Evolutionary conservation across 1,284 basidiomycete species (phyloP).

Genomic region (Malassezia equina): DNA sequence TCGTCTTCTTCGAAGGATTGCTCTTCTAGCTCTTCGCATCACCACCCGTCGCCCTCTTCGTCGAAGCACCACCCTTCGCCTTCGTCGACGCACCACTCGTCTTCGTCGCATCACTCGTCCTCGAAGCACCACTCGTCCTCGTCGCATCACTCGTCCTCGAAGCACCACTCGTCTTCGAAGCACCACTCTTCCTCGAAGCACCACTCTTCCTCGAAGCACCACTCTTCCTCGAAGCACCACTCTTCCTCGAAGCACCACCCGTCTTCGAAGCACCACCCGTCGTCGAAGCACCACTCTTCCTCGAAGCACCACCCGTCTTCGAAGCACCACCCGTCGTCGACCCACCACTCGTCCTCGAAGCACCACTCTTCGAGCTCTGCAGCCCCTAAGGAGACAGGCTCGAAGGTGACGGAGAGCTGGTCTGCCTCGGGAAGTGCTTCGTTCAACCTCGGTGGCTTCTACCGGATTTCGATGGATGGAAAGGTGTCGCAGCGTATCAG

Average conservation of each 20-base stretch:
- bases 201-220: background rate
- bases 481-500: background rate
- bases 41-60: background rate
- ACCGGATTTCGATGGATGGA: constrained; percentile 2
- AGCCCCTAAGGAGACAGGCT: background rate
- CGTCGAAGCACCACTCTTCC: background rate
- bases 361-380: constrained; percentile 1
- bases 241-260: background rate
- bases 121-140: background rate
- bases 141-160: background rate
- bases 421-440: background rate
- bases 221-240: background rate
- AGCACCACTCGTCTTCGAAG: background rate
- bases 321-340: background rate
- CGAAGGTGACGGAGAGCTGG: background rate
- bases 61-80: background rate
- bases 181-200: background rate
- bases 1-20: too few relatives aligned
- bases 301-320: background rate
- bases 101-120: background rate
- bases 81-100: background rate
- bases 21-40: background rate
- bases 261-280: constrained; percentile 2
- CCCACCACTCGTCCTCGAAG: background rate
- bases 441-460: constrained; percentile 6